Conservation (phyloP, 1,284 basidiomycete genomes). For the Cryptococcus neoformans region DNA sequence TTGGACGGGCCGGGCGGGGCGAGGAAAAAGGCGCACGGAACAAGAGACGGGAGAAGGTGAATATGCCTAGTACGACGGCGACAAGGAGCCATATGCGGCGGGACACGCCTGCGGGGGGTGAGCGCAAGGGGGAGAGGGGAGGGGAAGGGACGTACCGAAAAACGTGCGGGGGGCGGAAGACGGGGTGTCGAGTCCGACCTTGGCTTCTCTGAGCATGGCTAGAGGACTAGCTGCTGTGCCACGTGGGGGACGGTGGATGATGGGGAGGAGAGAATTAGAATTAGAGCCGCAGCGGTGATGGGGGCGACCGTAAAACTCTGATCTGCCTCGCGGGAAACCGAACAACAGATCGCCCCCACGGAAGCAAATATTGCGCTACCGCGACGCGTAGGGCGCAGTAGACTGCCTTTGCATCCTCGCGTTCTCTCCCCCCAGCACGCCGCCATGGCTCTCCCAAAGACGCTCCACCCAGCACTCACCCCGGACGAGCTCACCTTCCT, state of each 20-base stretch:
- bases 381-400: background rate
- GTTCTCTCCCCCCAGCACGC: background rate
- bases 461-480: constrained; percentile 42
- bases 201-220: constrained; percentile 37
- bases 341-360: no score
- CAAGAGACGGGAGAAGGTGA: constrained; percentile 62
- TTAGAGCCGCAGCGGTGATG: no score
- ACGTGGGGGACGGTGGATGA: background rate
- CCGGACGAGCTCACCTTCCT: constrained; percentile 77
- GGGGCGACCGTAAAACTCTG: no score
- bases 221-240: background rate
- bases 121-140: no score
- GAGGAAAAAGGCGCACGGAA: constrained; percentile 41
- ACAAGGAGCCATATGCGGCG: constrained; percentile 67
- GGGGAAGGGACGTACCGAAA: constrained; percentile 14
- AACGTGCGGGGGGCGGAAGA: constrained; percentile 16
- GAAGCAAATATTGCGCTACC: no score
- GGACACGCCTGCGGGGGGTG: constrained; percentile 10
- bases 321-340: no score
- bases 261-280: background rate
- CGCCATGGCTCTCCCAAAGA: constrained; percentile 51
- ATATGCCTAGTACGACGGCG: constrained; percentile 57
- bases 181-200: constrained; percentile 17
- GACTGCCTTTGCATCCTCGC: background rate
- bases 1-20: constrained; percentile 12